Evolutionary conservation across 2,329 filamentous ascomycete genomes (phyloP), one percentile per base, ranked within the genome.

Genomic region (Botryosphaeria agaves): DNA sequence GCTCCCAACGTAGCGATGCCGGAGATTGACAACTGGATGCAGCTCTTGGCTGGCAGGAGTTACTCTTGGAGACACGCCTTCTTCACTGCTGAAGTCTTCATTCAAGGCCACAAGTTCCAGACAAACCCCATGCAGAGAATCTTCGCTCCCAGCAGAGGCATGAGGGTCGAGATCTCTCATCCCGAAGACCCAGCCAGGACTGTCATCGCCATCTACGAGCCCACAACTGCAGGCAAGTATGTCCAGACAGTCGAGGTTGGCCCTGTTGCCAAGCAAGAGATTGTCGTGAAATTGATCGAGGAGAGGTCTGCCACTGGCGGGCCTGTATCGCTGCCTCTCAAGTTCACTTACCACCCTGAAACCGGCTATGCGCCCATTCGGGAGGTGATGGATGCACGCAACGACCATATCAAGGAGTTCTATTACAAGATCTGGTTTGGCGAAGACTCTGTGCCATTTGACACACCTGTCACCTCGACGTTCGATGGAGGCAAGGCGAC

Each of bases 401-500:
- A 98, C 51, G 87, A 98, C 51, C 80, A 83, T 40, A 95, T 98
- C 65, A 98, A 98, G 66, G 82, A 93, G 56, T 98, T 98, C 55
- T 98, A 98, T 67, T 98, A 92, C 74, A 76, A 76, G 43, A 76
- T 91, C 41, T 98, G 89, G 89, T 98, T 98, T 45, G 89, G 84
- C 25, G 69, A 85, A 36, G 85, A 93, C 47, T 57, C 67, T 26
- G 67, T 91, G 30, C 76, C 91, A 32, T 80, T 94, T 32, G 77
- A 94, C 45, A 76, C 79, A 11, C 66, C 81, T 20, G 80, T 93
- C 31, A 85, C 82, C 5, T 78, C 81, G 48, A 76, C 74, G 42
- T 98, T 98, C 48, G 82, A 89, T 41, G 89, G 89, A 48, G 89
- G 89, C 40, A 75, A 76, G 42, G 72, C 83, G 4, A 83, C 71